Percentiles rank a stretch among this genome's conserved stretches.
phyloP scores from a whole-genome alignment of 2,329 filamentous ascomycete species.

The Colletotrichum filicis region DNA sequence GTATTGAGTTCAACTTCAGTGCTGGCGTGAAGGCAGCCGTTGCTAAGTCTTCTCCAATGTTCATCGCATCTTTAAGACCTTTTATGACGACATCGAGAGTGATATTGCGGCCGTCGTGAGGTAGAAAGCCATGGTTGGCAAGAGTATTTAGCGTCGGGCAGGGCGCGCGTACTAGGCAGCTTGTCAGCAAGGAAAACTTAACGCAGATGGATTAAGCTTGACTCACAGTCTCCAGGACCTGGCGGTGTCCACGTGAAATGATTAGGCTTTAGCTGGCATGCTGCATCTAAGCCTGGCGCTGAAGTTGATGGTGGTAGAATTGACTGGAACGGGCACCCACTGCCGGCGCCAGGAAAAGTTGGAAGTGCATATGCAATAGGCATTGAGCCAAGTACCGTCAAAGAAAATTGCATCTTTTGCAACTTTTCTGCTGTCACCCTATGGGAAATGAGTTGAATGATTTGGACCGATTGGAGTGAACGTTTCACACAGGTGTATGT shows the following conservation, averaged over 20 bases:
- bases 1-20: constrained; percentile 50
- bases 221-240: not conserved
- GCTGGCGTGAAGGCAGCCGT: constrained; percentile 54
- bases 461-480: not conserved
- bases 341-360: not conserved
- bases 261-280: not conserved
- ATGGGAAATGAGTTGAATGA: not conserved
- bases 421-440: not conserved
- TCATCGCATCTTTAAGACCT: constrained; percentile 52
- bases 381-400: not conserved
- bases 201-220: not conserved
- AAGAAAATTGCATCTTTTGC: not conserved
- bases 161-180: constrained; percentile 49
- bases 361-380: not conserved
- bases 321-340: not conserved
- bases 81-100: constrained; percentile 48
- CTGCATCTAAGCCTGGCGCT: not conserved
- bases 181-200: not conserved
- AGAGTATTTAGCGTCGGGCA: constrained; percentile 64
- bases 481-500: too few species aligned
- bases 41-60: constrained; percentile 53
- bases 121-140: constrained; percentile 61
- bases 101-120: constrained; percentile 56
- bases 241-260: constrained; percentile 12
- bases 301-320: not conserved